Evolutionary conservation across 441 rosid genomes (phyloP), one percentile per base, ranked within the genome.

Genomic region (Eruca vesicaria): DNA sequence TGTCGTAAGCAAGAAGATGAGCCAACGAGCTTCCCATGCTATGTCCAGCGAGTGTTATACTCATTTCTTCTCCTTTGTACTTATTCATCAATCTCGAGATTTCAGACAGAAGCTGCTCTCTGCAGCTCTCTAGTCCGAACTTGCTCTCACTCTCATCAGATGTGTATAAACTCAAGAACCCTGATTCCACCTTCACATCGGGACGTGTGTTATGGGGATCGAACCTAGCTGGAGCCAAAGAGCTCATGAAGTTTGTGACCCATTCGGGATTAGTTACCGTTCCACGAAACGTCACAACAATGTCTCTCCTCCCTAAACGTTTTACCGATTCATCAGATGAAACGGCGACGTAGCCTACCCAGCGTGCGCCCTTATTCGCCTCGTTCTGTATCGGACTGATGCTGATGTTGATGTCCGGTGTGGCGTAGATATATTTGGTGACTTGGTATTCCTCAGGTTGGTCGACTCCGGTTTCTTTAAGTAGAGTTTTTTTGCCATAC

Each of bases 1-100:
- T 84, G 60, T 87, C 91, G 23, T 89, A 89, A 3, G 88, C 91
- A 21, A 89, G 80, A 45, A 89, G 88, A 21, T 78, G 83, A 45
- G 89, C 93, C 43, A 89, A 53, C 26, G 93, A 81, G 69, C 93
- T 89, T 55, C 93, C 91, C 93, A 89, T 87, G 67, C 91, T 89
- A 45, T 89, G 93, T 15, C 90, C 90, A 0, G 90, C 86, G 21
- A 89, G 72, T 52, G 91, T 85, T 56, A 89, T 82, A 82, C 90
- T 86, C 68, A 86, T 9, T 18, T 85, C 82, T 74, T 88, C 90
- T 16, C 83, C 84, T 76, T 84, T 86, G 67, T 84, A 64, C 67
- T 74, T 71, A 56, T 68, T 86, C 8, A 87, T 1, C 9, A 89
- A 61, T 61, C 87, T 64, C 0, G 89, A 87, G 7, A 89, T 82